phyloP scores from a whole-genome alignment of 2,329 filamentous ascomycete genomes.

The Hymenoscyphus fructigenus region DNA sequence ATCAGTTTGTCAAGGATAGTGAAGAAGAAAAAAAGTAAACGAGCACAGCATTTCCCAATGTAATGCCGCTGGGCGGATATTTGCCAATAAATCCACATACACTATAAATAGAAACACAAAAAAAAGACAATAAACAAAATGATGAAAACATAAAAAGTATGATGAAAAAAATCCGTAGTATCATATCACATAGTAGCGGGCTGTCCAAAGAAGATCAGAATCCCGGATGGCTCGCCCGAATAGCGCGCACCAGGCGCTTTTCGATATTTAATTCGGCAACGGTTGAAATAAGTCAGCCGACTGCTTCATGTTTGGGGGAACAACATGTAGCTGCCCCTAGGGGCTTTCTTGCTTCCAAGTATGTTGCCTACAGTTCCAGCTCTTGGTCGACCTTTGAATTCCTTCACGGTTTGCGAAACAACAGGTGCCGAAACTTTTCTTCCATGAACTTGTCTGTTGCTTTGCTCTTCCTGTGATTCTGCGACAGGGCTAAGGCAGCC shows the following conservation, averaged over 20 bases:
- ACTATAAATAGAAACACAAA: not conserved
- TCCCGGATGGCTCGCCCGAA: not conserved
- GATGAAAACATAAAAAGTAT: not conserved
- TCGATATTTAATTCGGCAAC: not conserved
- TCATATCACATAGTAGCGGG: constrained; percentile 19
- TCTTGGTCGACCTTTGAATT: constrained; percentile 29
- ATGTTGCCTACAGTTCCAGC: constrained; percentile 20
- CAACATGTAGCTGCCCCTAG: constrained; percentile 33
- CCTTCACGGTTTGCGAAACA: constrained; percentile 19
- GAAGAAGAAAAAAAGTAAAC: not conserved
- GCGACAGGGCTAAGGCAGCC: constrained; percentile 30
- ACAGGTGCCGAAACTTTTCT: constrained; percentile 34
- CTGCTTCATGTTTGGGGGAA: constrained; percentile 30
- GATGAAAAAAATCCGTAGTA: constrained; percentile 20
- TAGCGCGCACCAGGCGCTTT: constrained; percentile 3
- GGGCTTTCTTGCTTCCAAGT: constrained; percentile 19
- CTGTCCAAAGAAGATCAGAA: too few relatives aligned
- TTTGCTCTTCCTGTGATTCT: constrained; percentile 19
- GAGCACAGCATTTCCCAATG: not conserved
- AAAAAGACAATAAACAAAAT: not conserved
- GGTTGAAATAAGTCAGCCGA: not conserved
- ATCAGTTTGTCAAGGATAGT: not conserved
- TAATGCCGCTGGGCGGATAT: not conserved
- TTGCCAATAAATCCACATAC: not conserved
- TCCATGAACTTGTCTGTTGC: constrained; percentile 23